Evolutionary conservation across 768 basidiomycete species (phyloP).

Genomic region (Lyophyllum decastes): DNA sequence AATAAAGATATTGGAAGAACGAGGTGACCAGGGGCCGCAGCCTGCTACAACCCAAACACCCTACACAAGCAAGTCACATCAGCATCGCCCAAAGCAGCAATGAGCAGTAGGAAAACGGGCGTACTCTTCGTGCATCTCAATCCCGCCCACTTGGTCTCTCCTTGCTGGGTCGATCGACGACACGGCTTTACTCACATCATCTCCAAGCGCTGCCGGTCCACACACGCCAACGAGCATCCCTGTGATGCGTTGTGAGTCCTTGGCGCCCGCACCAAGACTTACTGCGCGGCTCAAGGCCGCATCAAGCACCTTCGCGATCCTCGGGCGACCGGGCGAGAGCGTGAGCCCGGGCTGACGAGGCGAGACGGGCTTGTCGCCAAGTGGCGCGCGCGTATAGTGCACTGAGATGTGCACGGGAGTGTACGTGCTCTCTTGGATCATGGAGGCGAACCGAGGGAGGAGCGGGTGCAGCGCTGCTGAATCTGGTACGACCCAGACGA

Average conservation of each 20-base stretch:
- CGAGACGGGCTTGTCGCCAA: conserved; percentile 16
- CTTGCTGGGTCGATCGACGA: conserved; percentile 44
- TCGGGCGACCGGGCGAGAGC: conserved; percentile 58
- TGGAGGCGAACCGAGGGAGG: conserved; percentile 45
- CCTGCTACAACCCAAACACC: conserved; percentile 34
- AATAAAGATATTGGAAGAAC: conserved; percentile 12
- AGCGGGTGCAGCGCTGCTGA: conserved; percentile 47
- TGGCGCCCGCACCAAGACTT: conserved; percentile 38
- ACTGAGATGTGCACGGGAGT: conserved; percentile 51
- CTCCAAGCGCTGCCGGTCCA: conserved; percentile 41
- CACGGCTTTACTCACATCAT: conserved; percentile 23
- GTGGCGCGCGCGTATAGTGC: conserved; percentile 55
- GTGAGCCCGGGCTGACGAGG: conserved; percentile 35
- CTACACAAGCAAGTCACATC: conserved; percentile 20
- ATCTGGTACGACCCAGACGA: conserved; percentile 67
- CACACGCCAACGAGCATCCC: conserved; percentile 68
- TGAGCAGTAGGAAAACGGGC: conserved; percentile 21
- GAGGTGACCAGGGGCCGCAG: not conserved
- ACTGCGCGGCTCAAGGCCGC: conserved; percentile 35
- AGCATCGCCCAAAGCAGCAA: not conserved
- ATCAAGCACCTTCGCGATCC: conserved; percentile 37
- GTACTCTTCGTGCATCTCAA: conserved; percentile 58
- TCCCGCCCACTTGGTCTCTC: conserved; percentile 56
- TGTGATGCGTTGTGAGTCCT: conserved; percentile 30
- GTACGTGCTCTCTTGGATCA: conserved; percentile 42